These are phyloP conservation scores for Pseudogymnoascus sp. DNA, from an alignment of 2,329 filamentous ascomycete species.

Conservation along the genomic window DNA sequence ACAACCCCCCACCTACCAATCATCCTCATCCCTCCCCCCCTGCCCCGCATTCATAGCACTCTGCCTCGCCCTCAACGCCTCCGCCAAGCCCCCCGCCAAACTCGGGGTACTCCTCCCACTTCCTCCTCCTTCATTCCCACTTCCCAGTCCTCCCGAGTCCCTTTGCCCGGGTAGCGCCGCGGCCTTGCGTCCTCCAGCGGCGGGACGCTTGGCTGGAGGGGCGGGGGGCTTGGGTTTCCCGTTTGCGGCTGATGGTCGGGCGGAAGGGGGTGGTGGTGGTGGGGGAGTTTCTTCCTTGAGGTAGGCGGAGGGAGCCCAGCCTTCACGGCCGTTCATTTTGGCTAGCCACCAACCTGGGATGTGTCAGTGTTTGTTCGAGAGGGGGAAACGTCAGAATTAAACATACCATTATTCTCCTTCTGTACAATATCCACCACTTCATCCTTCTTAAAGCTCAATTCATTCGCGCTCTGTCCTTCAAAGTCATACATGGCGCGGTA, in stretches of 20 bases:
- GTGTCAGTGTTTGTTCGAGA: constrained; percentile 27
- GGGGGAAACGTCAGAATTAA: not conserved
- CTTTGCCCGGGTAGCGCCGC: constrained; percentile 57
- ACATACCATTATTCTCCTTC: constrained; percentile 88
- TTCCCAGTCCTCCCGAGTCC: constrained; percentile 55
- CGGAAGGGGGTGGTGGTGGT: constrained; percentile 55
- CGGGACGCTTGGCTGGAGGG: constrained; percentile 68
- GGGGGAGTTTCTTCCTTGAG: constrained; percentile 71
- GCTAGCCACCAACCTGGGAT: constrained; percentile 87
- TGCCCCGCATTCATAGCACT: constrained; percentile 65
- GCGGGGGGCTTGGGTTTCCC: constrained; percentile 30
- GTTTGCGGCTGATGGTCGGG: constrained; percentile 33
- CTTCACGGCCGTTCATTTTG: constrained; percentile 64
- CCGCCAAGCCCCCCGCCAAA: constrained; percentile 65
- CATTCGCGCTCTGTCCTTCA: constrained; percentile 71
- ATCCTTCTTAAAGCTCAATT: constrained; percentile 70
- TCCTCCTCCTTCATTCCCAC: constrained; percentile 40
- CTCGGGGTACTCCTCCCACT: constrained; percentile 61
- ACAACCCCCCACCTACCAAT: constrained; percentile 21
- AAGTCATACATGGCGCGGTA: constrained; percentile 94
- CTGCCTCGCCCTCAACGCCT: constrained; percentile 69
- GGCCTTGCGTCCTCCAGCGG: constrained; percentile 59
- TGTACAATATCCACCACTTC: constrained; percentile 85
- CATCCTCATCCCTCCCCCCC: constrained; percentile 39
- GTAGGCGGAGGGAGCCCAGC: constrained; percentile 91